Evolutionary conservation across 306 rosid genomes (phyloP), one percentile per base, ranked within the genome.

Genomic region (Chamaecrista fasciculata): DNA sequence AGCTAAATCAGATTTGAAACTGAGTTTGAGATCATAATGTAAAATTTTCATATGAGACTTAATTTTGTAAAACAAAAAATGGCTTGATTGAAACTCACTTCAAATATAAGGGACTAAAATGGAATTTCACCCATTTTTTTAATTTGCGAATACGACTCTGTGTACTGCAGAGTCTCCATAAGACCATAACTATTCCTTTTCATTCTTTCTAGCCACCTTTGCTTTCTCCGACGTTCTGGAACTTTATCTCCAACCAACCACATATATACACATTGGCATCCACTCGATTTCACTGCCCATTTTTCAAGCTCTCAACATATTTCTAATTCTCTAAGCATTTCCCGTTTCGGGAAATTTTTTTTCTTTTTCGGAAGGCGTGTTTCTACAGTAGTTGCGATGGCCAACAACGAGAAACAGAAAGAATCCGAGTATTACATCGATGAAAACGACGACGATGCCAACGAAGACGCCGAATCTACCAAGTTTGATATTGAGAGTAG

Each of bases 401-500:
- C 84, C 8, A 67, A 23, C 11, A 67, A 58, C 11, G 70, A 12
- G 8, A 77, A 59, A 62, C 80, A 31, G 26, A 66, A 8, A 34
- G 79, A 79, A 6, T 2, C 83, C 1, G 84, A 79, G 12, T 61
- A 46, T 77, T 79, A 68, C 70, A 9, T 66, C 60, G 74, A 78
- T 19, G 78, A 77, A 39, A 39, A 56, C 21, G 84, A 62, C 6
- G 84, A 63, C 0, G 75, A 83, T 19, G 62, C 12, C 62, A 26
- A 55, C 43, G 64, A 58, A 3, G 65, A 59, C 65, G 67, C 5
- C 6, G 90, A 81, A 0, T 34, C 46, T 4, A 34, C 65, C 46
- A 59, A 59, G 65, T 16, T 59, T 11, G 85, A 68, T 26, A 69
- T 78, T 31, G 90, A 87, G 69, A 71, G 23, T 60, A 44, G 48